phyloP scores from a whole-genome alignment of 352 stramenopile species.

The Phytophthora pisi region DNA sequence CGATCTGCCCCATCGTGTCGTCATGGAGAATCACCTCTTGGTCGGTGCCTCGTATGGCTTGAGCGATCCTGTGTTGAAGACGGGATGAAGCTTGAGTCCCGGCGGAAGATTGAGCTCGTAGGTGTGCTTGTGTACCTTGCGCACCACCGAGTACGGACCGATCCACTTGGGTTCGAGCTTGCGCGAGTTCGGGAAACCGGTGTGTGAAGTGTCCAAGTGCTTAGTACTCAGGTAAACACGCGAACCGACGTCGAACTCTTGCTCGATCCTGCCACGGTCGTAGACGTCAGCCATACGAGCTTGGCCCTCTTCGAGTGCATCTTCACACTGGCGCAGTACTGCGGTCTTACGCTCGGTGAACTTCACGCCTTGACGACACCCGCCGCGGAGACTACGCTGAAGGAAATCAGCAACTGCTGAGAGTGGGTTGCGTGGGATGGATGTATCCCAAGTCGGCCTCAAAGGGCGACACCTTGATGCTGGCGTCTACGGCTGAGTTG shows the following conservation, averaged over 20 bases:
- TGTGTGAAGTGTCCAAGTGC: slow-evolving; percentile 20
- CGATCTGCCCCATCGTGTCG: slow-evolving; percentile 8
- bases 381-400: background rate
- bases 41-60: slow-evolving; percentile 11
- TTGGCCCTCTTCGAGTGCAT: slow-evolving; percentile 13
- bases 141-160: slow-evolving; percentile 21
- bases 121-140: slow-evolving; percentile 17
- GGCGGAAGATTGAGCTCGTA: slow-evolving; percentile 25
- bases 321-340: slow-evolving; percentile 10
- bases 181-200: slow-evolving; percentile 16
- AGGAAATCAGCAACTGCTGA: background rate
- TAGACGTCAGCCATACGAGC: slow-evolving; percentile 22
- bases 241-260: slow-evolving; percentile 14
- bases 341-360: slow-evolving; percentile 7
- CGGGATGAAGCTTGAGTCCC: slow-evolving; percentile 15
- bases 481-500: slow-evolving; percentile 2
- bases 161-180: slow-evolving; percentile 28
- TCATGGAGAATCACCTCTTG: slow-evolving; percentile 10
- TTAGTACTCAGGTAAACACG: slow-evolving; percentile 24
- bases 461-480: slow-evolving; percentile 10
- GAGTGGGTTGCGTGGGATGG: background rate
- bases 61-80: slow-evolving; percentile 18
- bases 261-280: slow-evolving; percentile 14
- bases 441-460: slow-evolving; percentile 9
- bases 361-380: background rate